Evolutionary conservation across 1,284 basidiomycete genomes (phyloP), one percentile per base, ranked within the genome.

Genomic region (Sanghuangporus weigelae): DNA sequence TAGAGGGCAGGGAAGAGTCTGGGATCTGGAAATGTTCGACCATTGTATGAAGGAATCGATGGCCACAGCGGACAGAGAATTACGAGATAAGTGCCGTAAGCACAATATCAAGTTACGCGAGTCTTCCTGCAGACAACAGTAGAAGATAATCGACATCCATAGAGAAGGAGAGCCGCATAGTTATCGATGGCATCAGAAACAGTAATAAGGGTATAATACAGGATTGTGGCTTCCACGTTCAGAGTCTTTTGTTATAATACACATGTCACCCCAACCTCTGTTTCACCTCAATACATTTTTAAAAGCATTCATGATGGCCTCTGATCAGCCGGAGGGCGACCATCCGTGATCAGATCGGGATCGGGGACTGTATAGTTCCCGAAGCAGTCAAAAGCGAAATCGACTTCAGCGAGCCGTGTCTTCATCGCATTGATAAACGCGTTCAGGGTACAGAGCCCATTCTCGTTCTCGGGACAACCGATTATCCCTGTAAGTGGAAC

Each of bases 401-500:
- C 76, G 19, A 79, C 76, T 66, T 81, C 77, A 3, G 70, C 74
- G 21, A 85, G 78, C 11, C 82, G 75, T 60, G 77, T 72, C 67
- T 80, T 71, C 75, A 84, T 77, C 16, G 75, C 77, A 3, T 68
- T 68, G 40, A 89, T 78, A 72, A 86, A 89, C 4, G 78, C 73
- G 5, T 75, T 71, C 4, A 89, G 68, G 1, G 75, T 72, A 67
- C 87, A 90, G n/a, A 86, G 69, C 0, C 87, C 86, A 63, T 87
- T 77, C 10, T 74, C 71, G 66, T 83, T 75, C 8, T 75, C 66
- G 14, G 69, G 71, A 71, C 86, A 89, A 0, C 84, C 85, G 10
- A 75, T 72, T 59, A 87, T 77, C 10, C 83, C 82, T 1, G 81
- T 83, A 7, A 90, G 77, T 0, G 90, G 88, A 2, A 90, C 75